Percentiles rank a stretch among this genome's conserved stretches.
phyloP scores from a whole-genome alignment of 1,139 yeast species.

The Maudiozyma humilis region DNA sequence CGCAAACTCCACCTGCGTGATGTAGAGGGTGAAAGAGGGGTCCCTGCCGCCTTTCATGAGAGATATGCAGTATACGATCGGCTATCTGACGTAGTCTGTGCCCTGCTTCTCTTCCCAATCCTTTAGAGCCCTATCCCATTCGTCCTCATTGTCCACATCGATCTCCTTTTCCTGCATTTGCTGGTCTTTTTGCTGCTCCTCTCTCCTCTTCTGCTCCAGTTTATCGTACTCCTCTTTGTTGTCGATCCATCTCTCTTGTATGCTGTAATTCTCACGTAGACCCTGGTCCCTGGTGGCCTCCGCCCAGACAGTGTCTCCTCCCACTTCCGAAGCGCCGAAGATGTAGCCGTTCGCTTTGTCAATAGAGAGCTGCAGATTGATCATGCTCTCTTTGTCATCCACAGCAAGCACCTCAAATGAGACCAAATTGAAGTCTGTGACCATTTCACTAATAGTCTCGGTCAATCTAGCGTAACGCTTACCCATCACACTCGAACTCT shows the following conservation, averaged over 20 bases:
- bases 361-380: slow-evolving; percentile 59
- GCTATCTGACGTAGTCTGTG: slow-evolving; percentile 19
- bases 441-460: slow-evolving; percentile 70
- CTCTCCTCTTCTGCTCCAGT: slow-evolving; percentile 43
- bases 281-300: slow-evolving; percentile 82
- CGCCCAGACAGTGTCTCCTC: slow-evolving; percentile 94
- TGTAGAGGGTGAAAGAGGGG: background rate
- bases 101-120: slow-evolving; percentile 50
- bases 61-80: background rate
- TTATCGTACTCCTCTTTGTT: slow-evolving; percentile 69
- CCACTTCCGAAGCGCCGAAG: slow-evolving; percentile 85
- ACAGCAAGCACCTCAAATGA: slow-evolving; percentile 83
- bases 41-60: background rate
- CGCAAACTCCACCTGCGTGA: background rate
- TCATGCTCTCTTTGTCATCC: slow-evolving; percentile 90
- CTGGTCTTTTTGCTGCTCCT: slow-evolving; percentile 32
- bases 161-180: slow-evolving; percentile 33
- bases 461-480: slow-evolving; percentile 61
- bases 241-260: slow-evolving; percentile 95
- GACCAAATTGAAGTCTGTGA: slow-evolving; percentile 80
- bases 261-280: slow-evolving; percentile 45
- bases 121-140: slow-evolving; percentile 59
- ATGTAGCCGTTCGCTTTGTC: slow-evolving; percentile 92
- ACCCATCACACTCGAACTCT: slow-evolving; percentile 43
- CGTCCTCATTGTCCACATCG: slow-evolving; percentile 49